phyloP scores from a whole-genome alignment of 768 basidiomycete genomes.

The Panaeolus papilionaceus region DNA sequence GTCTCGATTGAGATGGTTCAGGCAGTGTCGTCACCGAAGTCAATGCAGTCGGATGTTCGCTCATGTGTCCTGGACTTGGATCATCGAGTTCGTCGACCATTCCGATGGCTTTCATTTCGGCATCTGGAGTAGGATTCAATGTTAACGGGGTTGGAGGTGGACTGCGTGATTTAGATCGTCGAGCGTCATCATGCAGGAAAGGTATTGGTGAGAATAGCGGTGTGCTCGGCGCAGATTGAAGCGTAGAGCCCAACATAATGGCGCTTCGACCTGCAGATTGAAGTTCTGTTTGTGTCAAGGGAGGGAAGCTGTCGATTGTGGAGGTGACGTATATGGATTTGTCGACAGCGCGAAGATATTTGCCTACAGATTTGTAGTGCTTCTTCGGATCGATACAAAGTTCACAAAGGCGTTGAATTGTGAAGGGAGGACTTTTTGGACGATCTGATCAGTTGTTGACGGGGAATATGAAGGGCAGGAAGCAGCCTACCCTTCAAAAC shows the following conservation, averaged over 20 bases:
- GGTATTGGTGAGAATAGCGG: constrained; percentile 89
- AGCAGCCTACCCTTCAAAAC: constrained; percentile 71
- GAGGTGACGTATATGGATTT: constrained; percentile 86
- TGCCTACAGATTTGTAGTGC: constrained; percentile 81
- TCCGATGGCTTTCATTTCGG: constrained; percentile 63
- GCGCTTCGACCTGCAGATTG: constrained; percentile 44
- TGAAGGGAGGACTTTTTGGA: constrained; percentile 73
- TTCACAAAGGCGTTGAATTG: constrained; percentile 89
- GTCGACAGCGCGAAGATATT: constrained; percentile 88
- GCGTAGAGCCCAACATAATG: constrained; percentile 50
- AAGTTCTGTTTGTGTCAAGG: constrained; percentile 45
- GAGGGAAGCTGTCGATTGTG: constrained; percentile 73
- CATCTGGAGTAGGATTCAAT: constrained; percentile 45
- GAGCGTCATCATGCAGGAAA: constrained; percentile 84
- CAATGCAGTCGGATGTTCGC: constrained; percentile 77
- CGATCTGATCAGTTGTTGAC: constrained; percentile 16
- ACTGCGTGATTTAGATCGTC: constrained; percentile 79
- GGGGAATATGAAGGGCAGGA: neutral
- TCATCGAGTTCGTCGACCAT: constrained; percentile 89
- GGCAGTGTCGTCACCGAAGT: constrained; percentile 61
- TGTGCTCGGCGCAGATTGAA: constrained; percentile 69
- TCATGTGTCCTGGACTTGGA: constrained; percentile 84
- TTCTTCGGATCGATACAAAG: constrained; percentile 71
- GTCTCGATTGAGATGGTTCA: constrained; percentile 38
- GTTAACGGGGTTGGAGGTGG: constrained; percentile 79